phyloP scores from a whole-genome alignment of 1,284 basidiomycete species.

The Veloporphyrellus conicus region DNA sequence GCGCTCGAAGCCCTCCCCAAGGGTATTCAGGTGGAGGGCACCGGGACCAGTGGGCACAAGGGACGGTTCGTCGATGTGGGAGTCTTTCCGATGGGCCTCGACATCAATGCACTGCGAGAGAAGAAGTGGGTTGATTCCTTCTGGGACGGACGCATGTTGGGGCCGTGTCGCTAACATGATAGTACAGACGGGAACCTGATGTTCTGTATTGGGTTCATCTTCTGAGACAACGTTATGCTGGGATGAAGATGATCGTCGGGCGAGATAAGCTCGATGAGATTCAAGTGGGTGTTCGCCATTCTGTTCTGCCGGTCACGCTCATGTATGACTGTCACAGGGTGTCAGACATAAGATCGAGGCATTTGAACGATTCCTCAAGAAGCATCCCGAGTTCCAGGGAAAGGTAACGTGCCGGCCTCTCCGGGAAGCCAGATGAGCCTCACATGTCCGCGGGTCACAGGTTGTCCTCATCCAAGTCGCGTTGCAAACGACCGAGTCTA shows the following conservation, averaged over 20 bases:
- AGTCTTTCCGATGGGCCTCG: conserved; percentile 88
- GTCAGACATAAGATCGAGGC: conserved; percentile 80
- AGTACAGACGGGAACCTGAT: conserved; percentile 63
- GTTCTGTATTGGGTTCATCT: conserved; percentile 78
- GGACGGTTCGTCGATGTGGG: conserved; percentile 77
- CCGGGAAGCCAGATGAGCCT: no score
- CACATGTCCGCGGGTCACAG: conserved; percentile 25
- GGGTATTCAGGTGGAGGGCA: conserved; percentile 61
- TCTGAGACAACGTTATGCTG: conserved; percentile 73
- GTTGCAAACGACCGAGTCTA: conserved; percentile 75
- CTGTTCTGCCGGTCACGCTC: neutral
- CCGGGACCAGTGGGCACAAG: conserved; percentile 6
- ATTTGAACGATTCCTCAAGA: conserved; percentile 80
- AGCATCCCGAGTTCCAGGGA: conserved; percentile 72
- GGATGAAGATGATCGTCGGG: conserved; percentile 82
- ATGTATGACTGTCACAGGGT: conserved; percentile 39
- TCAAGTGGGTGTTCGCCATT: conserved; percentile 51
- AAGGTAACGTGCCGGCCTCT: conserved; percentile 54
- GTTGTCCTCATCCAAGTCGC: conserved; percentile 85
- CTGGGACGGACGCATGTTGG: conserved; percentile 2
- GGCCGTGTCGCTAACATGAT: conserved; percentile 11
- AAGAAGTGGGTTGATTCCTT: conserved; percentile 49
- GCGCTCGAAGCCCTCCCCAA: conserved; percentile 79
- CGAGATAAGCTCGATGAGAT: conserved; percentile 86
- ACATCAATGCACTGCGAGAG: conserved; percentile 65